Evolutionary conservation across 2,329 filamentous ascomycete species (phyloP), one percentile per base, ranked within the genome.

Genomic region (Pseudopithomyces chartarum): DNA sequence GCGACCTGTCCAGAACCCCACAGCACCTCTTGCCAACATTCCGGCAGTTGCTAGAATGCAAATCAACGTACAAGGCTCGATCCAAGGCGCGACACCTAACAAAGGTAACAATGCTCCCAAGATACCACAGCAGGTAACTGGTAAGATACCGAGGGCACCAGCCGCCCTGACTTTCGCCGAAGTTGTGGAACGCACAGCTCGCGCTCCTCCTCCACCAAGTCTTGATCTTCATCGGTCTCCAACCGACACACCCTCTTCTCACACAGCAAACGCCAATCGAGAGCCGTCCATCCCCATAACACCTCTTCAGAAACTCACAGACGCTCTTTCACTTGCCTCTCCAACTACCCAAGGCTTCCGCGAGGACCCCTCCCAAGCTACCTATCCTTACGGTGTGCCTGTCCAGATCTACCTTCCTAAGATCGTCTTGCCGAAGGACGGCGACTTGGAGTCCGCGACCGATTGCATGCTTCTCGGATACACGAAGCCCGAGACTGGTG

Each of bases 381-480:
- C 17, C 17, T 38, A 12, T 45, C 58, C n/a, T 11, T 55, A 46
- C 6, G 54, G 57, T 10, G 57, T 65, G n/a, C 68, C 69, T 1
- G 56, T 74, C n/a, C 64, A 68, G 29, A 66, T 74, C 45, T 72
- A 71, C 48, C 52, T 73, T 38, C 70, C 66, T 1, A 54, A 51
- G 7, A 56, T 73, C 38, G 26, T 73, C 2, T 12, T 63, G 3
- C 56, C 64, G 0, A 53, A 56, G 2, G 62, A 63, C 20, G 22
- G 13, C 15, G 46, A 56, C 15, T 33, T 42, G 10, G 20, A 44
- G 12, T 45, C 34, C 26, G 61, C 64, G 32, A 73, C 68, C 8
- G 71, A 75, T 40, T 71, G 68, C 5, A 33, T 75, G 2, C 52
- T 75, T 10, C 57, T 75, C 10, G 72, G 72, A 6, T 54, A 67